Conservation (phyloP, 2,329 filamentous ascomycete genomes). For the Colletotrichum lentis region DNA sequence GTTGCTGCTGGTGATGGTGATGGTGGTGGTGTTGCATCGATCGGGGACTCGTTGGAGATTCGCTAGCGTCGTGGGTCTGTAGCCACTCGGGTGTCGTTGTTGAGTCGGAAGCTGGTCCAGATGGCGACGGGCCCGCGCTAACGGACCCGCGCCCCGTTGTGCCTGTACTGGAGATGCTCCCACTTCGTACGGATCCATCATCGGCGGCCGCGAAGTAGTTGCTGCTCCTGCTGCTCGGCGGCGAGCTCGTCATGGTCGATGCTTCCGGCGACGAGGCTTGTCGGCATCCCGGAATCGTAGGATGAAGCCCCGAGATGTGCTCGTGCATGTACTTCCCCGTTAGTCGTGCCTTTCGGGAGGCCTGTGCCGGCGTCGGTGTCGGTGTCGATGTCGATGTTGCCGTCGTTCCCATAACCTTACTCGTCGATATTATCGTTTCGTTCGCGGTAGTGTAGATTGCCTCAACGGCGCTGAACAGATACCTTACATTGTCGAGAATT, state of each 20-base stretch:
- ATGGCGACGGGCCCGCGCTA: slow-evolving; percentile 16
- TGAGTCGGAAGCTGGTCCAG: slow-evolving; percentile 20
- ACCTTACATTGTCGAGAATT: slow-evolving; percentile 62
- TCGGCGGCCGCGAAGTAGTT: slow-evolving; percentile 7
- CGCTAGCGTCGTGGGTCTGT: slow-evolving; percentile 17
- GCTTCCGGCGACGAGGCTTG: slow-evolving; percentile 4
- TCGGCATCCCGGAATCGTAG: slow-evolving; percentile 17
- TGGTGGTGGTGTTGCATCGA: slow-evolving; percentile 9
- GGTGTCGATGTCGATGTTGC: not conserved
- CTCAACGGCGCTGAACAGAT: slow-evolving; percentile 54
- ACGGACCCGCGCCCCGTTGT: slow-evolving; percentile 18
- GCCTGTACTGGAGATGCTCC: slow-evolving; percentile 17
- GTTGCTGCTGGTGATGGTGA: slow-evolving; percentile 4
- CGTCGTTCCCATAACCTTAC: not conserved
- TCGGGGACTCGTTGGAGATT: slow-evolving; percentile 14
- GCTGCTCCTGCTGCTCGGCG: not conserved
- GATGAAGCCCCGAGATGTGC: slow-evolving; percentile 17
- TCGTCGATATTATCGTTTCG: slow-evolving; percentile 6
- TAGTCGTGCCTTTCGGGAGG: slow-evolving; percentile 17
- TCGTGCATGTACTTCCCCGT: slow-evolving; percentile 27
- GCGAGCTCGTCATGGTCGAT: slow-evolving; percentile 3
- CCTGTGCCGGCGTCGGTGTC: slow-evolving; percentile 1
- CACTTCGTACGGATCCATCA: slow-evolving; percentile 12
- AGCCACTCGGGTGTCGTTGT: slow-evolving; percentile 34
- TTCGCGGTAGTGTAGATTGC: slow-evolving; percentile 3